phyloP scores from a whole-genome alignment of 768 basidiomycete genomes.

The Collybia mongolica region DNA sequence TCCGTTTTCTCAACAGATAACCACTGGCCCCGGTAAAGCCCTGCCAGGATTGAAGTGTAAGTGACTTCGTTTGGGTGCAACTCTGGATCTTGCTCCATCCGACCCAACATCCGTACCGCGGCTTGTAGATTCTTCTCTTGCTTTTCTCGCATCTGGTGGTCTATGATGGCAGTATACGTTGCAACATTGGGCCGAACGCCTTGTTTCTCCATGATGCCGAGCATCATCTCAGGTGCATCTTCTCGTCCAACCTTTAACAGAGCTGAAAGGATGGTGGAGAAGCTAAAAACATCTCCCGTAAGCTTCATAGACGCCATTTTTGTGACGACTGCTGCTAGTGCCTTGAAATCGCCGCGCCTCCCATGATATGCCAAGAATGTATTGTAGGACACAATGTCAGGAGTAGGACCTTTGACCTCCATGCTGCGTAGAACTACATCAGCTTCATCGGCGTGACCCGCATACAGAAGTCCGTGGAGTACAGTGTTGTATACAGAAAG shows the following conservation, averaged over 20 bases:
- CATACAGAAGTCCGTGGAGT: conserved; percentile 61
- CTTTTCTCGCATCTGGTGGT: conserved; percentile 62
- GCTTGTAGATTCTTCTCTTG: conserved; percentile 52
- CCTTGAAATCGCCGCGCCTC: conserved; percentile 59
- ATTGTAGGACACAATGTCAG: conserved; percentile 80
- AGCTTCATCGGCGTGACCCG: conserved; percentile 37
- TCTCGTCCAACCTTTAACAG: conserved; percentile 65
- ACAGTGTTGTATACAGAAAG: conserved; percentile 71
- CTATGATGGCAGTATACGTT: conserved; percentile 79
- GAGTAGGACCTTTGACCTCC: conserved; percentile 50
- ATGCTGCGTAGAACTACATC: conserved; percentile 41
- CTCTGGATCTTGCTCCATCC: conserved; percentile 65
- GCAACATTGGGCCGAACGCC: conserved; percentile 73
- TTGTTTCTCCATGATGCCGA: conserved; percentile 74
- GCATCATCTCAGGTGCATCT: conserved; percentile 63
- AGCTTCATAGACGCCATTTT: conserved; percentile 54
- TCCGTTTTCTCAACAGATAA: conserved; percentile 40
- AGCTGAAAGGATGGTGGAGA: conserved; percentile 81
- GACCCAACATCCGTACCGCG: conserved; percentile 67
- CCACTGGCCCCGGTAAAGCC: conserved; percentile 63
- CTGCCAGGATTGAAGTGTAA: conserved; percentile 78
- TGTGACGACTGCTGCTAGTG: conserved; percentile 56
- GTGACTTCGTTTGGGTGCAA: conserved; percentile 72
- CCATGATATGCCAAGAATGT: conserved; percentile 71
- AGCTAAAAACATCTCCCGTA: conserved; percentile 79